These are phyloP conservation scores for Raphidocelis subcapitata DNA, from an alignment of 139 green algal species.

Conservation along the genomic window DNA sequence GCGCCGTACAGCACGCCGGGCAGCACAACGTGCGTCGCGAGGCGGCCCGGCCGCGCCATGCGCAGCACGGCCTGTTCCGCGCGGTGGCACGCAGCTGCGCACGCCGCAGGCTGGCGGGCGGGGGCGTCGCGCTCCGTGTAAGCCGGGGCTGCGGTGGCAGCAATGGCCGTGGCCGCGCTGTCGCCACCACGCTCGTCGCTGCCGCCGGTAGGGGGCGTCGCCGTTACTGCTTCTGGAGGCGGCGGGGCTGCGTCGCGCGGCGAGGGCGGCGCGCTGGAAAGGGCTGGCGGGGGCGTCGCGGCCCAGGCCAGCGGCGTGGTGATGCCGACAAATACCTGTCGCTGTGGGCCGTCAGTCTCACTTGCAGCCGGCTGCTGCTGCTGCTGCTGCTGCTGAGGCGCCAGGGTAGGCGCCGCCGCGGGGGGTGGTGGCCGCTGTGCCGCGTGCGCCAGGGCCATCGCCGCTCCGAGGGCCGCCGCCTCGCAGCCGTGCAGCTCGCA, in stretches of 20 bases:
- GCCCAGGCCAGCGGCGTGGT: constrained; percentile 55
- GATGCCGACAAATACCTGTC: constrained; percentile 51
- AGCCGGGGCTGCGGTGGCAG: no score
- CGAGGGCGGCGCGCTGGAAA: background rate
- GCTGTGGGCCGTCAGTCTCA: background rate
- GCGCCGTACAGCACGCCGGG: constrained; percentile 56
- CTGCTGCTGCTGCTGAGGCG: no score
- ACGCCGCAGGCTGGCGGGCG: constrained; percentile 20
- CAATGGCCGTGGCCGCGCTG: no score
- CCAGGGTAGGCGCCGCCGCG: no score
- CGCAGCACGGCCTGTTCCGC: constrained; percentile 48
- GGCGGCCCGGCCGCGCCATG: constrained; percentile 17
- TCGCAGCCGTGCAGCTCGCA: no score
- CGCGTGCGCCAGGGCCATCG: no score
- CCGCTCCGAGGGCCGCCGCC: no score
- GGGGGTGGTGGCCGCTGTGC: no score
- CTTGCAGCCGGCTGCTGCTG: no score
- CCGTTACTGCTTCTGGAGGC: constrained; percentile 1
- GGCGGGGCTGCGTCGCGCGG: background rate
- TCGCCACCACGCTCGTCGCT: no score
- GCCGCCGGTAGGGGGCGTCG: no score
- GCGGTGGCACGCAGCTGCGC: constrained; percentile 15
- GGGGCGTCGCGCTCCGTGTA: background rate
- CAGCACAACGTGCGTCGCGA: constrained; percentile 47
- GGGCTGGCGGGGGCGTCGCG: constrained; percentile 33